phyloP scores from a whole-genome alignment of 495 filamentous ascomycete genomes.

The Cercophora samala region DNA sequence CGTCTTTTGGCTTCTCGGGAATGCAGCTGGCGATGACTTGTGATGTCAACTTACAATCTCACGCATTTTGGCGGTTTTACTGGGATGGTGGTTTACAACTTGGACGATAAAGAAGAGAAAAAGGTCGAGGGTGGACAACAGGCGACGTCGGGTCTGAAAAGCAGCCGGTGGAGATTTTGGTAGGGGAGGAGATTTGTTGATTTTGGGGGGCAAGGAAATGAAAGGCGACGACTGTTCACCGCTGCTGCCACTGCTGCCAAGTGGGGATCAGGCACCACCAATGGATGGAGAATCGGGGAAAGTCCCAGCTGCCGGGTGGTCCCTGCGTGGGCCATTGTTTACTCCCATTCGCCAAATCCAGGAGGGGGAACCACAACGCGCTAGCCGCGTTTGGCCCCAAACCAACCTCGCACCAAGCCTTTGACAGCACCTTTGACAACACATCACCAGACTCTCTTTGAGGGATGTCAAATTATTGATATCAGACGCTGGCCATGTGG shows the following conservation, averaged over 20 bases:
- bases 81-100: constrained; percentile 11
- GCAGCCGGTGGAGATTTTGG: constrained; percentile 30
- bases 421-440: neutral
- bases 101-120: constrained; percentile 22
- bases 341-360: constrained; percentile 19
- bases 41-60: constrained; percentile 74
- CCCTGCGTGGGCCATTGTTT: constrained; percentile 35
- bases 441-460: neutral
- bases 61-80: constrained; percentile 67
- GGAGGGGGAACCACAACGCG: constrained; percentile 22
- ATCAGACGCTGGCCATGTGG: neutral
- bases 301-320: constrained; percentile 23
- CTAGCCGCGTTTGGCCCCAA: constrained; percentile 20
- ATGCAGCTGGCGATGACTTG: constrained; percentile 24
- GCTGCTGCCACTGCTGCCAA: constrained; percentile 31
- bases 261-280: constrained; percentile 36
- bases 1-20: constrained; percentile 64
- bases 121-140: constrained; percentile 14
- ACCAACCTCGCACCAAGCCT: neutral
- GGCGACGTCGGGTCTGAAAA: constrained; percentile 20
- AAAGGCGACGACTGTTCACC: constrained; percentile 30
- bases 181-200: constrained; percentile 35
- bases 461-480: neutral
- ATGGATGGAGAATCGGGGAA: constrained; percentile 21
- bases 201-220: constrained; percentile 38